Evolutionary conservation across 1,139 yeast genomes (phyloP), one percentile per base, ranked within the genome.

Genomic region (Yarrowia galli): DNA sequence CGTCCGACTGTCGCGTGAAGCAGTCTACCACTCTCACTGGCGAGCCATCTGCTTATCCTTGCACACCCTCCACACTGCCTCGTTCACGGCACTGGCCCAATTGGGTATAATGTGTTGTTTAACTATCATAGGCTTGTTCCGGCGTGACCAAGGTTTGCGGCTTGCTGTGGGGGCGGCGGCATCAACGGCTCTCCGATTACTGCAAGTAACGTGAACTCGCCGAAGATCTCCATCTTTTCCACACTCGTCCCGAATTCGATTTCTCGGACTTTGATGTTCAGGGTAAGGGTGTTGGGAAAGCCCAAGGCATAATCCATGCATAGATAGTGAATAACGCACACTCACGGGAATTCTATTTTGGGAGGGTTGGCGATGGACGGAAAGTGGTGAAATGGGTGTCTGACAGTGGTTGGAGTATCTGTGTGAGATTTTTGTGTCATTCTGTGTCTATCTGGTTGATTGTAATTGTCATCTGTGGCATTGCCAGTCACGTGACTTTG

Each of bases 51-150:
- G n/a, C n/a, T n/a, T n/a, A n/a, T n/a, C n/a, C n/a, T n/a, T n/a
- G n/a, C n/a, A n/a, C n/a, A n/a, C n/a, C n/a, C n/a, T n/a, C n/a
- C n/a, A n/a, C 28, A 45, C 28, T 18, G 23, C 54, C 54, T 32
- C 28, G 6, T 20, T 22, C 54, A 49, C 56, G 56, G 56, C 43
- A 22, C 58, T n/a, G 22, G 8, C 60, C 60, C 22, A 22, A 53
- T 36, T 13, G 12, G 60, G 60, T 20, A 53, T 53, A 53, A 22
- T 53, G 22, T 22, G 60, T 22, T 53, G 60, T 53, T 53, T 53
- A 53, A 13, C 2, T 2, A 15, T 5, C 15, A 22, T 38, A 53
- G 60, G 22, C 60, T 53, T 53, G 60, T 15, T 22, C 60, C 60
- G 58, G n/a, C 2, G 13, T 3, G 28, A 7, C 16, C 22, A 28